Evolutionary conservation across 805 yeast species (phyloP), one percentile per base, ranked within the genome.

Genomic region (Starmerella floris): DNA sequence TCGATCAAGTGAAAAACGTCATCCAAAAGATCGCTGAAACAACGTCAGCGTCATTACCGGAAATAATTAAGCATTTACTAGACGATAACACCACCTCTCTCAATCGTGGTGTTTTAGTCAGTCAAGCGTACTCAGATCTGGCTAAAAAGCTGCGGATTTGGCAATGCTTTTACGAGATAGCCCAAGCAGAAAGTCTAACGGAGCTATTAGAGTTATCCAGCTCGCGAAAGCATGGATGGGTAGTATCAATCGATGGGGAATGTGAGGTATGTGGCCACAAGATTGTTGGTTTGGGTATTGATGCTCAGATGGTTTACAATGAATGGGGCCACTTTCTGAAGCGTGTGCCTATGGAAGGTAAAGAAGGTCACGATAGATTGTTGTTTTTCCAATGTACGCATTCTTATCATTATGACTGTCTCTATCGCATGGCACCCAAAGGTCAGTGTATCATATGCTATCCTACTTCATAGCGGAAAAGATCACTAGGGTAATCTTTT

Each of bases 221-320:
- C 2, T 63, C 66, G 27, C 63, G 70, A 20, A 50, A 65, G 0
- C 58, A 62, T 30, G 96, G 95, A 0, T 79, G 93, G 84, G 65
- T 77, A 0, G 66, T 70, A 2, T 51, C 67, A 1, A 62, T 61
- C 23, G 63, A 64, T 23, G 64, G 68, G 30, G 73, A 69, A 37
- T 87, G 96, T 58, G 79, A 79, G 28, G 72, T 79, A 0, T 87
- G 96, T 59, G 87, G 83, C 1, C 76, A 75, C 48, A 63, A 64
- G 19, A 62, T 85, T 27, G 78, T 85, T 76, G 95, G 95, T 0
- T 58, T 72, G 1, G 73, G 74, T 1, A 56, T 80, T 2, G 63
- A 68, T 21, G 62, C 73, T 2, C 65, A 62, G 8, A 65, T 70
- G 31, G 71, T 72, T 41, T 66, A 67, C 34, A 64, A 46, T 3